Base-by-base conservation (phyloP, 305 asterid genomes). In the Fraxinus paxiana region DNA sequence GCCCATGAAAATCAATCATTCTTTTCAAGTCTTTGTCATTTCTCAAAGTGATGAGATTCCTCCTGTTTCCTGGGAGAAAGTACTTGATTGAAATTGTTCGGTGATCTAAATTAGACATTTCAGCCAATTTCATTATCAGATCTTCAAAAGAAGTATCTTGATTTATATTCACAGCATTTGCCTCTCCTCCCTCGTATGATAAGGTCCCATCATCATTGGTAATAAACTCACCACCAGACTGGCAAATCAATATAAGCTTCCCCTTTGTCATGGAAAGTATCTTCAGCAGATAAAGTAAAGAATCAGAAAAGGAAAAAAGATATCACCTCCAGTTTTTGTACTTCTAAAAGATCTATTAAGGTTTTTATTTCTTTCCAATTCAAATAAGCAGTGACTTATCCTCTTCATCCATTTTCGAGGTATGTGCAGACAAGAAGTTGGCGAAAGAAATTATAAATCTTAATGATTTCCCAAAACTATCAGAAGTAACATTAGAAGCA, bases 241-340 rank as follows among this genome's bases (percentile, higher is more conserved):
- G 97, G 86, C 97, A 90, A 84, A 95, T 92, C 82, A 93, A 83
- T 85, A 95, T 95, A 85, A 95, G 98, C 90, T 93, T 95, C 87
- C 97, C 94, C 88, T 89, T 95, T 77, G 83, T 97, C 98, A 95
- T 93, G 80, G 85, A 81, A 86, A 85, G 87, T 78, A 90, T 83
- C 96, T 88, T 82, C 89, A 79, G 81, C 74, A 73, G 81, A 76
- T 77, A 79, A 84, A 81, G 80, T 70, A 82, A 86, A 75, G 69
- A 81, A 78, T 84, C 72, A 84, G 82, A 48, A 15, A 77, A 24
- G 12, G 35, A 77, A 72, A 43, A n/a, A 75, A 20, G 5, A 48
- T 31, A n/a, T 6, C 5, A n/a, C 46, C 22, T 70, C 43, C 75
- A 70, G 43, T 28, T 69, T 69, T 69, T 69, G 37, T 30, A 69